Evolutionary conservation across 306 rosid species (phyloP), one percentile per base, ranked within the genome.

Genomic region (Clitoria ternatea): DNA sequence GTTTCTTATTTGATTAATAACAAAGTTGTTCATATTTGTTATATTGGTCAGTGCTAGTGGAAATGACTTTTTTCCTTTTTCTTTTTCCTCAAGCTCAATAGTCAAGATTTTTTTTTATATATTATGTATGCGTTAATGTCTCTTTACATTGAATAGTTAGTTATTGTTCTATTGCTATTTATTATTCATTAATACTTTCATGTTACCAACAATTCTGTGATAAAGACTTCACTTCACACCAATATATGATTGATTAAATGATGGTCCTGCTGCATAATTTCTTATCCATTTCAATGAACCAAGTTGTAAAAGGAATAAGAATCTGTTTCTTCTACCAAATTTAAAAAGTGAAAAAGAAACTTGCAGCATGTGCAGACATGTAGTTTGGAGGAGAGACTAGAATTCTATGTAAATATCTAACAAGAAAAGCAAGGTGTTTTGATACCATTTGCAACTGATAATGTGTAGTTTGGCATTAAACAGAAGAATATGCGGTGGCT

Each of bases 401-500:
- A 27, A 13, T 24, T 27, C 23, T 15, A 30, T 45, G 32, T 39
- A 29, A 48, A 39, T 40, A 52, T 68, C 60, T 36, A 49, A 50
- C 35, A 30, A 36, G 23, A 73, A 57, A 22, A 43, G 15, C 36
- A 33, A 9, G 22, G 37, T 43, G 40, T 71, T 57, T 63, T 56
- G 47, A 17, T 24, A 19, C 14, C 24, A 39, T 32, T 49, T 7
- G 20, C 9, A 71, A 32, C 50, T 85, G 42, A 66, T 80, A 22
- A 45, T 66, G 39, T 57, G 70, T 52, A 33, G 4, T 69, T 64
- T 79, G 23, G 4, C 61, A 50, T 50, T 72, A 37, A 75, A 54
- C 72, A 72, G 84, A 83, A 95, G 91, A 79, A 56, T 61, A 73
- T 95, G 99, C 20, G 88, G 84, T 4, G 88, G 89, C 74, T 95